These are phyloP conservation scores for Chenopodium quinoa DNA, from an alignment of 148 eudicot genomes.

Conservation along the genomic window DNA sequence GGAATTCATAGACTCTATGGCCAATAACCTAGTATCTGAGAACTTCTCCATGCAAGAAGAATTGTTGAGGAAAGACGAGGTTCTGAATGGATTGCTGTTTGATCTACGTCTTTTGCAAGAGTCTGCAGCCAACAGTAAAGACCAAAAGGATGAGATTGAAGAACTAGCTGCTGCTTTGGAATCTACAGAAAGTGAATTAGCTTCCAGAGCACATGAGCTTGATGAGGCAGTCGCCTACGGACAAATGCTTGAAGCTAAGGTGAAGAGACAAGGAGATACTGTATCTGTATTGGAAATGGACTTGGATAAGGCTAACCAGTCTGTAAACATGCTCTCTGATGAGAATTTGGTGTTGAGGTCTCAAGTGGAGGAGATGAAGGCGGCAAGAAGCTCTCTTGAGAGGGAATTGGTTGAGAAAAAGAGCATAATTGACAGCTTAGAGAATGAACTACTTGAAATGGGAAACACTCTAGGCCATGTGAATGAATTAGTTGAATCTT, in stretches of 20 bases:
- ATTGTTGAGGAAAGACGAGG: slow-evolving; percentile 70
- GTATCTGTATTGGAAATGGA: slow-evolving; percentile 52
- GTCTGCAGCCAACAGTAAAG: slow-evolving; percentile 54
- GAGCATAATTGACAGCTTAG: slow-evolving; percentile 49
- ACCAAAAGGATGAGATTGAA: slow-evolving; percentile 64
- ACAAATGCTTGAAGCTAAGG: slow-evolving; percentile 49
- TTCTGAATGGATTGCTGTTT: slow-evolving; percentile 63
- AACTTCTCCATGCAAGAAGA: slow-evolving; percentile 48
- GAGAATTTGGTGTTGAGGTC: slow-evolving; percentile 51
- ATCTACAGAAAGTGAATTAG: slow-evolving; percentile 53
- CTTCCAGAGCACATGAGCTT: slow-evolving; percentile 44
- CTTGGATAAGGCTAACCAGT: slow-evolving; percentile 44
- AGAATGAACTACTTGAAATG: slow-evolving; percentile 58
- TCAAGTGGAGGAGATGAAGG: slow-evolving; percentile 36
- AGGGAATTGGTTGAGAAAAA: slow-evolving; percentile 51
- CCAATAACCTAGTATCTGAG: slow-evolving; percentile 44
- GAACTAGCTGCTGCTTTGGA: slow-evolving; percentile 42
- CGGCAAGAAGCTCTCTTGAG: slow-evolving; percentile 46
- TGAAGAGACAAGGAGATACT: slow-evolving; percentile 48
- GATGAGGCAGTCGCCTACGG: slow-evolving; percentile 41
- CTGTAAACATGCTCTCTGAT: slow-evolving; percentile 38
- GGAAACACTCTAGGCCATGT: slow-evolving; percentile 46
- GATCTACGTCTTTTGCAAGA: slow-evolving; percentile 87
- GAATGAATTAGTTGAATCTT: slow-evolving; percentile 47
- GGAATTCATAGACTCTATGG: slow-evolving; percentile 45